Evolutionary conservation across 129 eudicot species (phyloP), one percentile per base, ranked within the genome.

Genomic region (Silybum marianum): DNA sequence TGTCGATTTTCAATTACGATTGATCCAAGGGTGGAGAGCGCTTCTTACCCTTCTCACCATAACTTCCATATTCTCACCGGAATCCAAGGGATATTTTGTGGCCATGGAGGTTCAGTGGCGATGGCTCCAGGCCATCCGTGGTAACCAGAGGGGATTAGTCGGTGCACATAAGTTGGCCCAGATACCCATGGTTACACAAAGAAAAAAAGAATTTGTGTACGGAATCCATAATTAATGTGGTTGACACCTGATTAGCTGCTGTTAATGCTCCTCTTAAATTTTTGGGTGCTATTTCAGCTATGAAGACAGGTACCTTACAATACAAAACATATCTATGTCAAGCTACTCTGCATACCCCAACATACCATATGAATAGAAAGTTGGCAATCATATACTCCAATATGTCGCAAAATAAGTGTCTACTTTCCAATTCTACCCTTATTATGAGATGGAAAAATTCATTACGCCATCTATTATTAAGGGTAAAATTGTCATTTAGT

Each of bases 281-380:
- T 82, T 92, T 91, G 13, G 99, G 97, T 32, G 99, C 93, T 60
- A 95, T 90, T 84, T 95, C 99, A 48, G 99, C 97, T 77, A 95
- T 88, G 78, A 92, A 95, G 32, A 95, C 91, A 9, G 99, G 99
- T 32, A 89, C 89, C 93, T 91, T 66, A 44, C 44, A 73, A 69
- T 28, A 71, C 65, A 78, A 60, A 65, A 80, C 44, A 24, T 18
- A 70, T 28, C 21, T 11, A 28, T 74, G 28, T 60, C 40, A 85
- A 21, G 23, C 19, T 71, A 51, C 72, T 68, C 30, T 11, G 25
- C 26, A n/a, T n/a, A n/a, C n/a, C n/a, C n/a, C n/a, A 44, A 85
- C 11, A 18, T 34, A 44, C 28, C 36, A 67, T 51, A 48, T 67
- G 34, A 3, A 7, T n/a, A 13, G 8, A 68, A 18, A 65, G 9